These are phyloP conservation scores for Trichoderma asperellum DNA, from an alignment of 2,329 filamentous ascomycete species.

Conservation along the genomic window DNA sequence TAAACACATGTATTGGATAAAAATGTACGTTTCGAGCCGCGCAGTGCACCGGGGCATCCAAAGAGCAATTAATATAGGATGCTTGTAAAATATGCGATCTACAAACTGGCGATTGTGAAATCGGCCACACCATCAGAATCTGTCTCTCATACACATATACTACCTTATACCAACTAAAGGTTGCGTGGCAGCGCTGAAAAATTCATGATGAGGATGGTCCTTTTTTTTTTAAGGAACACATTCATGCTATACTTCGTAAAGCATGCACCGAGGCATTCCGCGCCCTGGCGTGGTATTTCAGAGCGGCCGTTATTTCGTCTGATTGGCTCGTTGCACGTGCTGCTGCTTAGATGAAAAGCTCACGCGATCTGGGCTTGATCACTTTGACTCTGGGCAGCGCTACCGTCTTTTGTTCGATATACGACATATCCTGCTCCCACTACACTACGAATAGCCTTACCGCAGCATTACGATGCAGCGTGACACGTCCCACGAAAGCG, in stretches of 20 bases:
- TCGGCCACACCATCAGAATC: no score
- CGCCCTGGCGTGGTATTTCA: not conserved
- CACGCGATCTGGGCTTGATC: not conserved
- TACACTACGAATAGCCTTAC: not conserved
- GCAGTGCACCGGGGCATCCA: no score
- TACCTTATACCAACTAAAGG: no score
- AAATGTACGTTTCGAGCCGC: no score
- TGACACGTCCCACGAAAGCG: not conserved
- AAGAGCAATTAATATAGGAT: no score
- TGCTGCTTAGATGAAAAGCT: not conserved
- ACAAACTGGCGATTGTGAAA: no score
- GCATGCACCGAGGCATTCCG: not conserved
- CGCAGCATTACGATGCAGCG: not conserved
- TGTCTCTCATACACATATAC: no score
- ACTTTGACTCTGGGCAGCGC: not conserved
- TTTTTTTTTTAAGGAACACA: not conserved
- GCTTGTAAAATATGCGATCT: no score
- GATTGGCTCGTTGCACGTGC: constrained; percentile 13
- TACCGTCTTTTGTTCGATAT: not conserved
- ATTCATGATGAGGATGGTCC: not conserved
- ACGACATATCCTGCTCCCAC: not conserved
- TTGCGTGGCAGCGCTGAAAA: no score
- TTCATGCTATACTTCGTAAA: not conserved
- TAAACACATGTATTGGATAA: no score
- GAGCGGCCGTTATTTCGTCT: constrained; percentile 1